Percentiles rank a stretch among this genome's conserved stretches.
phyloP scores from a whole-genome alignment of 2,329 filamentous ascomycete genomes.

The Lachnellula hyalina region DNA sequence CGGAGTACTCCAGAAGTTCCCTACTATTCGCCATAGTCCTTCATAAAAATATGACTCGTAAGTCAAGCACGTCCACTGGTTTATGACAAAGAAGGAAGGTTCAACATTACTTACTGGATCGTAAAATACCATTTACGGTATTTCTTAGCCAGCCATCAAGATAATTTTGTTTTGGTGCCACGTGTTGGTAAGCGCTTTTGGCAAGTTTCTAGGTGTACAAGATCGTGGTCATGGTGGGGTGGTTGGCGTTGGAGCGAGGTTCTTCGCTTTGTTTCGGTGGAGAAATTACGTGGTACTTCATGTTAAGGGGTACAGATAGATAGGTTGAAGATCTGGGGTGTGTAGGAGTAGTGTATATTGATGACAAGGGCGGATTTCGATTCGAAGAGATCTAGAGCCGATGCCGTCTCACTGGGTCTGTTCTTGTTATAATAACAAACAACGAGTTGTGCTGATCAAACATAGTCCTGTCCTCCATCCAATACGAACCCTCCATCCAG shows the following conservation, averaged over 20 bases:
- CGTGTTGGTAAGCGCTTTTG: slow-evolving; percentile 39
- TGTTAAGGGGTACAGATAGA: neutral
- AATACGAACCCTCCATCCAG: slow-evolving; percentile 17
- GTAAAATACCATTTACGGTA: neutral
- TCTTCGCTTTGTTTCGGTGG: slow-evolving; percentile 30
- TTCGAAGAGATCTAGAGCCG: neutral
- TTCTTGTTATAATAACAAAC: neutral
- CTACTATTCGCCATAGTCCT: too few relatives aligned
- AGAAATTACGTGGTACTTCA: slow-evolving; percentile 26
- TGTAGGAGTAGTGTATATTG: neutral
- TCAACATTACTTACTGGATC: too few relatives aligned
- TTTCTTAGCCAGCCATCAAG: slow-evolving; percentile 35
- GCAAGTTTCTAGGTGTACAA: slow-evolving; percentile 38
- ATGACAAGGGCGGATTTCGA: neutral
- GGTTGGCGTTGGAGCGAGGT: slow-evolving; percentile 33
- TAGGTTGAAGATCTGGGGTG: neutral
- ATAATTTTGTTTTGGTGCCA: slow-evolving; percentile 40
- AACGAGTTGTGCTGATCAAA: neutral
- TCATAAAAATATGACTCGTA: too few relatives aligned
- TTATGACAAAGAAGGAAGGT: too few relatives aligned
- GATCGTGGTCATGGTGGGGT: slow-evolving; percentile 38
- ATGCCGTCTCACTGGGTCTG: neutral
- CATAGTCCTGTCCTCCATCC: neutral
- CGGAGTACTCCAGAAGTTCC: too few relatives aligned
- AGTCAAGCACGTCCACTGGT: too few relatives aligned